Conservation (phyloP, 1,139 yeast species). For the Saccharomycopsis hybrid region DNA sequence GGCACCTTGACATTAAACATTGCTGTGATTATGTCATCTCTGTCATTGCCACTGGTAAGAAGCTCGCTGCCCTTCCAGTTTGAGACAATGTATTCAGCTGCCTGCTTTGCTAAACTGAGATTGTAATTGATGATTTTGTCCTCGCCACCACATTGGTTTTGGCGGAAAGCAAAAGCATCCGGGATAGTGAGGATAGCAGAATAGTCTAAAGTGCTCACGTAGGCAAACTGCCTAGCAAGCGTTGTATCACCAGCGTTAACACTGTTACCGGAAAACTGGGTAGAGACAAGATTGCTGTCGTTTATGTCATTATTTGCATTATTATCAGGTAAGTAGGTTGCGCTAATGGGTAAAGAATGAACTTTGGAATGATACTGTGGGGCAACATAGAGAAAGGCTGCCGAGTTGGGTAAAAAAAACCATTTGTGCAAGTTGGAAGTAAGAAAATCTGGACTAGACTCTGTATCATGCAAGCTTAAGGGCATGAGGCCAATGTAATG, state of each 20-base stretch:
- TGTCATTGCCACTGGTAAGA: conserved; percentile 30
- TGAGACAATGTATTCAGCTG: conserved; percentile 33
- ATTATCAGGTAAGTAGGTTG: conserved; percentile 29
- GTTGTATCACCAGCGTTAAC: conserved; percentile 24
- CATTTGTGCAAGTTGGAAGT: conserved; percentile 67
- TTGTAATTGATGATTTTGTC: conserved; percentile 44
- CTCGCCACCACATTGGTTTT: conserved; percentile 57
- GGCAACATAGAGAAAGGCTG: conserved; percentile 55
- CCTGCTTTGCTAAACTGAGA: conserved; percentile 37
- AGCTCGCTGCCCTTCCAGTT: conserved; percentile 35
- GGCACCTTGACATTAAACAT: conserved; percentile 47
- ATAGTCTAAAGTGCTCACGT: conserved; percentile 33
- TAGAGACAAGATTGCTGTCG: conserved; percentile 24
- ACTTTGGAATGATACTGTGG: conserved; percentile 42
- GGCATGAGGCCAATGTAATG: conserved; percentile 58
- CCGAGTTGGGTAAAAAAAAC: conserved; percentile 53
- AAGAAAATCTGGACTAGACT: conserved; percentile 53
- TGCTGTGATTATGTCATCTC: conserved; percentile 31
- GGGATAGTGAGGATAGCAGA: conserved; percentile 30
- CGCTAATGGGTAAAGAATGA: conserved; percentile 57
- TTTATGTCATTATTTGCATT: neutral
- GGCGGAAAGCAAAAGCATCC: conserved; percentile 47
- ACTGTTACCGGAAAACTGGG: conserved; percentile 22
- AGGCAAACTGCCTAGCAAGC: conserved; percentile 34
- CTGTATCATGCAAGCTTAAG: conserved; percentile 34